Evolutionary conservation across 2,329 filamentous ascomycete species (phyloP).

Genomic region (Alternaria conjuncta): DNA sequence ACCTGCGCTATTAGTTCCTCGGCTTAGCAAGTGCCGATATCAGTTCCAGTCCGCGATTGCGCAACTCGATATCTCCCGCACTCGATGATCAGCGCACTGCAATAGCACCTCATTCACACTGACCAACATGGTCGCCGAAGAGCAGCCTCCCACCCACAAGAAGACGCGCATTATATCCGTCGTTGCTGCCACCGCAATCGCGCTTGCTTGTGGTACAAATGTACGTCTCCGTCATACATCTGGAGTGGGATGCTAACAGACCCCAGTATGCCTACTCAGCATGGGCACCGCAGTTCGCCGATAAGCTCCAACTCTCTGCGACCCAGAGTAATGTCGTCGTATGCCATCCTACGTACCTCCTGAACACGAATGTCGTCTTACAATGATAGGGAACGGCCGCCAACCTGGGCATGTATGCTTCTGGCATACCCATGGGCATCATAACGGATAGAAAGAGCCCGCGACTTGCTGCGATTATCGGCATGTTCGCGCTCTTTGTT

Average conservation of each 20-base stretch:
- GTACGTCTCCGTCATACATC: conserved; percentile 57
- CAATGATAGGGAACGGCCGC: conserved; percentile 63
- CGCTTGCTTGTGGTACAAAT: conserved; percentile 91
- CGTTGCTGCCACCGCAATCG: conserved; percentile 81
- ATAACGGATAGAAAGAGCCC: conserved; percentile 85
- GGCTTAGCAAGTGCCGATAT: conserved; percentile 12
- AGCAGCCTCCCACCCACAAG: conserved; percentile 54
- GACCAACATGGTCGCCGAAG: conserved; percentile 32
- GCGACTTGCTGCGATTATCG: conserved; percentile 76
- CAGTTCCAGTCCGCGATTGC: conserved; percentile 8
- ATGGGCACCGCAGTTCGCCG: conserved; percentile 95
- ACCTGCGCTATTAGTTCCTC: not conserved
- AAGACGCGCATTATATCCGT: conserved; percentile 80
- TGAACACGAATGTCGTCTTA: conserved; percentile 33
- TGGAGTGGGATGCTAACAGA: conserved; percentile 30
- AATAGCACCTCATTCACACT: conserved; percentile 18
- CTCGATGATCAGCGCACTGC: conserved; percentile 30
- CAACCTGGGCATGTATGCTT: conserved; percentile 93
- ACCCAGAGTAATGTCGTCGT: conserved; percentile 93
- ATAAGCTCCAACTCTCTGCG: conserved; percentile 83
- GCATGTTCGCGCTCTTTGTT: conserved; percentile 72
- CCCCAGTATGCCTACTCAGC: conserved; percentile 94
- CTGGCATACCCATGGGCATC: conserved; percentile 87
- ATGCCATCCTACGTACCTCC: conserved; percentile 39
- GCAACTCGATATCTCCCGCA: conserved; percentile 5